phyloP scores from a whole-genome alignment of 202 grass and related monocot genomes.

The Dendrocalamus latiflorus region DNA sequence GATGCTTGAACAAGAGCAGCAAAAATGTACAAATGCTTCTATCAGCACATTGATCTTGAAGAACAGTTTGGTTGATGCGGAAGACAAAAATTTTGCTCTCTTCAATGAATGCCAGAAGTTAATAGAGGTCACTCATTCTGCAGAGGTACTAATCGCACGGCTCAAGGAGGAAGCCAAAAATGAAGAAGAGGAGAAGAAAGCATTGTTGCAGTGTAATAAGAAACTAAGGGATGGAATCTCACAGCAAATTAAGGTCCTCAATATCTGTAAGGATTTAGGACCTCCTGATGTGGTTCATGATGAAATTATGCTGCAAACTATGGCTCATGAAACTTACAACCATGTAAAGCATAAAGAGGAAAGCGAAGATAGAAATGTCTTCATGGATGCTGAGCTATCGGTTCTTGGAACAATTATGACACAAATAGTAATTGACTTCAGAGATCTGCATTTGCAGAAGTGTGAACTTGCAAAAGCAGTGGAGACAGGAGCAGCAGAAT shows the following conservation, averaged over 20 bases:
- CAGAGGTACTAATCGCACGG: conserved; percentile 32
- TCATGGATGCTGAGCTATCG: conserved; percentile 52
- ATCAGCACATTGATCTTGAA: too few species aligned
- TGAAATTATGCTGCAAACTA: conserved; percentile 47
- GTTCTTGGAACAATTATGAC: conserved; percentile 53
- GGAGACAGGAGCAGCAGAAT: conserved; percentile 13
- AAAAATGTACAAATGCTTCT: too few species aligned
- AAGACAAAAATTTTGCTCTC: too few species aligned
- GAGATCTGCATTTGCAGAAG: conserved; percentile 35
- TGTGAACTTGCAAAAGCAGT: conserved; percentile 42
- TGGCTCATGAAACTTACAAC: conserved; percentile 40
- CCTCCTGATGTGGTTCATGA: conserved; percentile 41
- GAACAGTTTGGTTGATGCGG: too few species aligned
- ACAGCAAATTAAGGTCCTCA: too few species aligned
- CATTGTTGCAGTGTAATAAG: too few species aligned
- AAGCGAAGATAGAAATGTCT: conserved; percentile 33
- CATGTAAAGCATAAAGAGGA: conserved; percentile 46
- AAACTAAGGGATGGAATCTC: too few species aligned
- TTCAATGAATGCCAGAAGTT: too few species aligned
- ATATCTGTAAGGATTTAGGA: conserved; percentile 33
- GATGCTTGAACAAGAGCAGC: too few species aligned
- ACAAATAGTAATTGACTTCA: conserved; percentile 40
- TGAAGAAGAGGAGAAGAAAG: too few species aligned
- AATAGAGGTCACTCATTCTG: too few species aligned
- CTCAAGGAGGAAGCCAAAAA: conserved; percentile 55